Evolutionary conservation across 208 protist genomes (phyloP).

Genomic region (Leptomonas pyrrhocoris): DNA sequence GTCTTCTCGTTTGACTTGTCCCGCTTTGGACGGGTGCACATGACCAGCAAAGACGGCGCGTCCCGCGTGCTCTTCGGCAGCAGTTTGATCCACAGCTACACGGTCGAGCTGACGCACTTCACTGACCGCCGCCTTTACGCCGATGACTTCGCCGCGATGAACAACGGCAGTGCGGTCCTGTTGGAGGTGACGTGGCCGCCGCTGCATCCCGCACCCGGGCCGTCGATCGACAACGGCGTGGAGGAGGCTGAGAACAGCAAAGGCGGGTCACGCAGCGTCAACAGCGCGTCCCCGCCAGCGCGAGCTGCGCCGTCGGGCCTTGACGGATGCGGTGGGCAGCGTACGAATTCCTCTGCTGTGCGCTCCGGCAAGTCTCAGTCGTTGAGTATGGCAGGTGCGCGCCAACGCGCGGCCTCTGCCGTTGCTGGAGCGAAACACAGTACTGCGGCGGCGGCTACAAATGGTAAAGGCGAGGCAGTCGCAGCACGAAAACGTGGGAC

Average conservation of each 20-base stretch:
- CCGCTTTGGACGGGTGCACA: constrained; percentile 72
- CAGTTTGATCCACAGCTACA: constrained; percentile 85
- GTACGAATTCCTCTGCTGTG: background rate
- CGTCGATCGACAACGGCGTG: background rate
- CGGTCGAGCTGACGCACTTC: constrained; percentile 84
- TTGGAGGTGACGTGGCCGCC: constrained; percentile 29
- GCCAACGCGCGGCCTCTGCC: constrained; percentile 6
- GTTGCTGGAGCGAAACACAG: constrained; percentile 9
- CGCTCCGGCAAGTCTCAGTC: background rate
- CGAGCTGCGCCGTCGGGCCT: background rate
- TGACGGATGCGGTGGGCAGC: constrained; percentile 3
- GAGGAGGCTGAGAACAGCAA: background rate
- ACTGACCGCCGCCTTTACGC: constrained; percentile 68
- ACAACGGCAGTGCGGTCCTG: constrained; percentile 40
- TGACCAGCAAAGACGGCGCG: constrained; percentile 81
- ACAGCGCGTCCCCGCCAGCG: background rate
- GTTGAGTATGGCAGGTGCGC: background rate
- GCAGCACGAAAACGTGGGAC: constrained; percentile 10
- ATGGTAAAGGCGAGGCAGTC: background rate
- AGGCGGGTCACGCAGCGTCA: background rate
- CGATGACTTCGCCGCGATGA: constrained; percentile 47
- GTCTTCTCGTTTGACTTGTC: constrained; percentile 81
- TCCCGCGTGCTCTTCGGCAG: constrained; percentile 85
- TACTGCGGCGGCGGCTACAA: background rate
- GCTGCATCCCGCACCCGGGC: constrained; percentile 8